A percentile compares a stretch with the other conserved stretches of the same genome.
Evolutionary conservation across 306 rosid genomes (phyloP).

Genomic region (Quercus agrifolia): DNA sequence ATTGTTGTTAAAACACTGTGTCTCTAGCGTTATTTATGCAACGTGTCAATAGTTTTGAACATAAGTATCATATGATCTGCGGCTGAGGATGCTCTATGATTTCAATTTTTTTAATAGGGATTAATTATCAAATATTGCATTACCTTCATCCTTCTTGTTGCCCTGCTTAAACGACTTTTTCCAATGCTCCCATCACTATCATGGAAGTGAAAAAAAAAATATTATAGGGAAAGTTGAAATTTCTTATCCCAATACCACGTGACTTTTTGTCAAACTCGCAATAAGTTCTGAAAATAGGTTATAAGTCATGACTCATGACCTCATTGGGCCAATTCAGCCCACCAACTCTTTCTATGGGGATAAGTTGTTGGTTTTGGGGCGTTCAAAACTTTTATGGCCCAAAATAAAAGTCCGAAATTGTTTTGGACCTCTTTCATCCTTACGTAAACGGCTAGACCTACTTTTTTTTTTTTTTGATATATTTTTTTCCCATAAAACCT

Average conservation of each 20-base stretch:
- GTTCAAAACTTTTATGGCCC: neutral
- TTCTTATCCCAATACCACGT: neutral
- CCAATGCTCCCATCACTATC: too few species aligned
- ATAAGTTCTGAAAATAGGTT: neutral
- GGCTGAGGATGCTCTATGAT: too few species aligned
- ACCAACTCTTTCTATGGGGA: neutral
- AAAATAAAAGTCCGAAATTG: neutral
- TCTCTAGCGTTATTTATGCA: too few species aligned
- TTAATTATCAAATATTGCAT: neutral
- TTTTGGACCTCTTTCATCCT: neutral
- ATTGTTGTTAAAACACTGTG: too few species aligned
- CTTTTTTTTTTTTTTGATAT: too few species aligned
- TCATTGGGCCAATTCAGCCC: neutral
- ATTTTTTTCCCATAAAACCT: neutral
- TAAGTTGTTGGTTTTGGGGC: neutral
- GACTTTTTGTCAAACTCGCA: neutral
- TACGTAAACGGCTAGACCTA: neutral
- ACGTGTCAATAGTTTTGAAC: too few species aligned
- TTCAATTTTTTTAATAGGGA: too few species aligned
- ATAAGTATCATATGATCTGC: too few species aligned
- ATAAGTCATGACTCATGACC: neutral
- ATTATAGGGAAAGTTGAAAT: neutral
- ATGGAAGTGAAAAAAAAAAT: too few species aligned
- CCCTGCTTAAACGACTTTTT: too few species aligned
- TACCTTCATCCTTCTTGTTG: neutral